Conservation (phyloP, 257 asterid genomes). For the Echites panduratus region DNA sequence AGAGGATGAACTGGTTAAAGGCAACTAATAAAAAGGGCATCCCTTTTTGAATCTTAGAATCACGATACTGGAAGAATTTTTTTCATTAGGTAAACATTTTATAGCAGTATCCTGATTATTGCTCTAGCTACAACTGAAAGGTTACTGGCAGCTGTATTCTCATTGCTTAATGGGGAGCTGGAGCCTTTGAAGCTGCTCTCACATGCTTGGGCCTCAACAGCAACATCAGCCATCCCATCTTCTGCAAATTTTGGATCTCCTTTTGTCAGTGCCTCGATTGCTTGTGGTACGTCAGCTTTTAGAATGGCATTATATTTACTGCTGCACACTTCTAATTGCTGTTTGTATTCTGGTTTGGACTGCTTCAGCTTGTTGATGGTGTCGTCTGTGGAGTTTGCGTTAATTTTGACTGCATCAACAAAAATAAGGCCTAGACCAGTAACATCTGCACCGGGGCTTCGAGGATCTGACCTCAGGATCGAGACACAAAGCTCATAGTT, state of each 20-base stretch:
- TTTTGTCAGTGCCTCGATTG: slow-evolving; percentile 15
- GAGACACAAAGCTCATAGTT: slow-evolving; percentile 41
- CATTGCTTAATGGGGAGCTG: slow-evolving; percentile 10
- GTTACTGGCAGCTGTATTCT: slow-evolving; percentile 15
- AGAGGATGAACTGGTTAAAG: not conserved
- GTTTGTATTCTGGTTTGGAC: slow-evolving; percentile 16
- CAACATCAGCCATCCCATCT: slow-evolving; percentile 23
- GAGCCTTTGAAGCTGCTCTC: slow-evolving; percentile 14
- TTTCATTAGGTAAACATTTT: not conserved
- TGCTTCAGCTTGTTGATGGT: slow-evolving; percentile 12
- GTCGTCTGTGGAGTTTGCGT: slow-evolving; percentile 1
- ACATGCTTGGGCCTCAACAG: slow-evolving; percentile 20
- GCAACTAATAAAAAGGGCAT: not conserved
- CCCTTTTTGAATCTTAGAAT: not conserved
- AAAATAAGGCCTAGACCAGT: slow-evolving; percentile 26
- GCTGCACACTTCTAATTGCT: slow-evolving; percentile 12
- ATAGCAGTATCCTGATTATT: slow-evolving; percentile 26
- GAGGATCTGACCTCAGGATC: slow-evolving; percentile 12
- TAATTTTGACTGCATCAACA: slow-evolving; percentile 21
- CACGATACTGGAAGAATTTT: not conserved
- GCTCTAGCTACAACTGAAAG: slow-evolving; percentile 31
- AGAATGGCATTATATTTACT: slow-evolving; percentile 12
- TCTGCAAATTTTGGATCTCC: slow-evolving; percentile 29
- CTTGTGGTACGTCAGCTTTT: slow-evolving; percentile 23
- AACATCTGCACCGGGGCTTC: slow-evolving; percentile 21